A percentile compares a stretch with the other conserved stretches of the same genome.
Conservation (phyloP, 2,329 filamentous ascomycete genomes). For the Cylindrodendrum hubeiense region DNA sequence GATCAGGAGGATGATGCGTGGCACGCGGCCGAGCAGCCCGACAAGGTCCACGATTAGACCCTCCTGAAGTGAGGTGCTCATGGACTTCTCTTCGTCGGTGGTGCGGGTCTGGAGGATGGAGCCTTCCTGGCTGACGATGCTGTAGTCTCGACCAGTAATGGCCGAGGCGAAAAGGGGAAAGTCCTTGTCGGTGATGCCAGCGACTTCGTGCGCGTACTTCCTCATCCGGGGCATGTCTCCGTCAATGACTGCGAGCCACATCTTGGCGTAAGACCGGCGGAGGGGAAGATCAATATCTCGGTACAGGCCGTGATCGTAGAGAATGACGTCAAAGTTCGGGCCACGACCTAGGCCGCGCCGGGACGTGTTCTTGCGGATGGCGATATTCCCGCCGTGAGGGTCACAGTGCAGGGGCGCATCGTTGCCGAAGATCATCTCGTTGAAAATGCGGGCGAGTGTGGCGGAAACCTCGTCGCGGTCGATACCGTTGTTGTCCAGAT, state of each 20-base stretch:
- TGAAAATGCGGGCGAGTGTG: constrained; percentile 91
- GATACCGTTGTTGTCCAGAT: constrained; percentile 86
- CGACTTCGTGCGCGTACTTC: constrained; percentile 88
- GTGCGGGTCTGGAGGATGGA: constrained; percentile 72
- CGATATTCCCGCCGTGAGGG: constrained; percentile 95
- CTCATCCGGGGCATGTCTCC: constrained; percentile 89
- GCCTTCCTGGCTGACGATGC: constrained; percentile 74
- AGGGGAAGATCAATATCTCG: constrained; percentile 86
- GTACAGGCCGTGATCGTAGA: constrained; percentile 98
- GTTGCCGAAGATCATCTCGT: constrained; percentile 98
- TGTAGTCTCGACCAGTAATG: constrained; percentile 94
- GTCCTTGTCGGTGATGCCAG: constrained; percentile 87
- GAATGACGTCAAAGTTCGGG: constrained; percentile 91
- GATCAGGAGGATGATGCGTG: constrained; percentile 92
- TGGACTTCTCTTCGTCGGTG: constrained; percentile 84
- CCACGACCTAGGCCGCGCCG: constrained; percentile 62
- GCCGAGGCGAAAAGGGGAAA: constrained; percentile 96
- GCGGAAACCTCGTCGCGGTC: constrained; percentile 96
- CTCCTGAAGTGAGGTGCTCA: constrained; percentile 85
- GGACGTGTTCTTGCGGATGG: constrained; percentile 81
- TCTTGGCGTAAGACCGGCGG: constrained; percentile 90
- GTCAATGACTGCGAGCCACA: constrained; percentile 97
- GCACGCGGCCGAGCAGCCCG: constrained; percentile 87
- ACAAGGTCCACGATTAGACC: constrained; percentile 91
- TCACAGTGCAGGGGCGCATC: constrained; percentile 94